Conservation (phyloP, 1,139 yeast species). For the Kodamaea sp. region DNA sequence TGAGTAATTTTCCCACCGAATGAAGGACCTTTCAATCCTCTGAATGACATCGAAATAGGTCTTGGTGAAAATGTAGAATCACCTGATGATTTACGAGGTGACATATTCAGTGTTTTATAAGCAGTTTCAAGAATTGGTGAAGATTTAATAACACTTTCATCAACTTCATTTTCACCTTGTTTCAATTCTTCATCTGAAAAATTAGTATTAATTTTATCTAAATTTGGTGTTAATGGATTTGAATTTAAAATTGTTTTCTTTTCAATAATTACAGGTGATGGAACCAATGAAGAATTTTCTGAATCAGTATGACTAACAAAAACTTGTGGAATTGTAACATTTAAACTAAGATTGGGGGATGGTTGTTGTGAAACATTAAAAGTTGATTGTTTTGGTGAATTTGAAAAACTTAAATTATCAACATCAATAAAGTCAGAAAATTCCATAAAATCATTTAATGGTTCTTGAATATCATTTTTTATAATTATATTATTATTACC, state of each 20-base stretch:
- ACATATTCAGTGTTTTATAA: constrained; percentile 10
- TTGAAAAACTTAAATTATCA: constrained; percentile 38
- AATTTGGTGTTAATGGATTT: constrained; percentile 14
- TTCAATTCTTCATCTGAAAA: constrained; percentile 1
- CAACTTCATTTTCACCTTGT: neutral
- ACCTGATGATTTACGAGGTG: constrained; percentile 1
- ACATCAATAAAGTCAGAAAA: constrained; percentile 65
- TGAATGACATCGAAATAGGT: constrained; percentile 66
- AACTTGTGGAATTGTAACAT: neutral
- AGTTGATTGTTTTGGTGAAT: constrained; percentile 11
- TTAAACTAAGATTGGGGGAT: neutral
- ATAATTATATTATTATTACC: no score
- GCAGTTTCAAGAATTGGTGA: constrained; percentile 27
- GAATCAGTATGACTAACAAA: neutral
- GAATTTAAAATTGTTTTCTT: constrained; percentile 2
- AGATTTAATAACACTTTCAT: constrained; percentile 9
- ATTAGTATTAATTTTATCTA: constrained; percentile 9
- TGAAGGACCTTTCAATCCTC: constrained; percentile 58
- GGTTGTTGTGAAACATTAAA: neutral
- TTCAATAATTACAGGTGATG: constrained; percentile 1
- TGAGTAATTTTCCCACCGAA: constrained; percentile 37
- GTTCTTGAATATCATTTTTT: constrained; percentile 13
- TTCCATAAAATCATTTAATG: constrained; percentile 45
- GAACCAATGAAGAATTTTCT: neutral
- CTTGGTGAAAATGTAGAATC: constrained; percentile 19